Conservation (phyloP, 129 eudicot genomes). For the Arctium minus region DNA sequence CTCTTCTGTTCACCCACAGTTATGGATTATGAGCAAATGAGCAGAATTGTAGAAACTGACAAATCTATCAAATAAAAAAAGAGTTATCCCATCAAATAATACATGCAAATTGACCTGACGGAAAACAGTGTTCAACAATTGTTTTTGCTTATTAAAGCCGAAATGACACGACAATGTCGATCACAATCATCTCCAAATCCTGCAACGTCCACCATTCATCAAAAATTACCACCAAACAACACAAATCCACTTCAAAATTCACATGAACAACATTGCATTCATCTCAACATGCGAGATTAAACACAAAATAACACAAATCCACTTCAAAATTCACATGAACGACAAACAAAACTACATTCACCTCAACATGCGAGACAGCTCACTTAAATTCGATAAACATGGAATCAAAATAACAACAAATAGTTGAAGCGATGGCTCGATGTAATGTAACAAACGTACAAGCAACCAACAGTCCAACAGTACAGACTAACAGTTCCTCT, state of each 20-base stretch:
- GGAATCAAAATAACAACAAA: background rate
- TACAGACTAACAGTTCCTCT: no score
- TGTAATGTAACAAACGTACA: background rate
- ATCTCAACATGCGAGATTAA: background rate
- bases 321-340: background rate
- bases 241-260: background rate
- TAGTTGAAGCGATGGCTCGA: slow-evolving; percentile 2
- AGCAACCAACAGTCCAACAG: background rate
- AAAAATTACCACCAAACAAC: background rate
- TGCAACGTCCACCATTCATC: slow-evolving; percentile 11
- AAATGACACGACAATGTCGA: slow-evolving; percentile 21
- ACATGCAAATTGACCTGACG: slow-evolving; percentile 13
- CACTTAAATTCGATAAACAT: background rate
- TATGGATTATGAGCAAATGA: background rate
- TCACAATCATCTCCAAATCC: background rate
- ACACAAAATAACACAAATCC: background rate
- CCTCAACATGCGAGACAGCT: background rate
- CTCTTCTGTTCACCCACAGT: slow-evolving; percentile 8
- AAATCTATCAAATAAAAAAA: background rate
- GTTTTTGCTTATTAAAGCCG: background rate
- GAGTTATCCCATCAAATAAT: slow-evolving; percentile 3
- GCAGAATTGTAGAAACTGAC: slow-evolving; percentile 12
- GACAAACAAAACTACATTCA: background rate
- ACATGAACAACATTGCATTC: background rate
- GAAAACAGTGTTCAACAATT: slow-evolving; percentile 18